These are phyloP conservation scores for Rhizoclosmatium sp. DNA, from an alignment of 192 early-diverging fungal species.

Conservation along the genomic window DNA sequence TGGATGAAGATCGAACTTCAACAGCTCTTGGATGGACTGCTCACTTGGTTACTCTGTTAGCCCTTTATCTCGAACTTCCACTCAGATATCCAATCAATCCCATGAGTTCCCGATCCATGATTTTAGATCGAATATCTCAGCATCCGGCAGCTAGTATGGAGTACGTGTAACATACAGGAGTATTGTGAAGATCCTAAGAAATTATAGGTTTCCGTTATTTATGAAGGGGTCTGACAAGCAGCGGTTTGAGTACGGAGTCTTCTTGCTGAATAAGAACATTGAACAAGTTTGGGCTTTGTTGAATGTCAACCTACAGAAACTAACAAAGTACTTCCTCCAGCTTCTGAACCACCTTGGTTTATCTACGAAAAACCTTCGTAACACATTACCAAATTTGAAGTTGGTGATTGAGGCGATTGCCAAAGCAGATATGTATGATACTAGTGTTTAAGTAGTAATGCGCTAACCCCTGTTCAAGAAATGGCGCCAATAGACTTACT, in stretches of 20 bases:
- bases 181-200: not conserved
- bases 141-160: constrained; percentile 43
- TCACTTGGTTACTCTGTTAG: constrained; percentile 74
- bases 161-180: constrained; percentile 26
- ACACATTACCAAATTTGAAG: constrained; percentile 77
- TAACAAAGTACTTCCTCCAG: constrained; percentile 43
- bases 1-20: constrained; percentile 65
- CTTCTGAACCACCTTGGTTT: constrained; percentile 73
- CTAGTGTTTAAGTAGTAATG: not conserved
- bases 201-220: constrained; percentile 76
- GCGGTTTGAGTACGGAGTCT: constrained; percentile 85
- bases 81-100: constrained; percentile 77
- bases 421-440: constrained; percentile 24
- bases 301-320: not conserved
- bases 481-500: not conserved
- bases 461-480: not conserved
- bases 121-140: constrained; percentile 55
- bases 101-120: constrained; percentile 77
- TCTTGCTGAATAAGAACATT: constrained; percentile 85
- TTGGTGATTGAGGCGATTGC: constrained; percentile 56
- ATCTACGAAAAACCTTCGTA: constrained; percentile 70
- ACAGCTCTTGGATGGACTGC: constrained; percentile 75
- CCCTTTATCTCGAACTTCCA: constrained; percentile 73
- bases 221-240: constrained; percentile 68
- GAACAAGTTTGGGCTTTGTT: constrained; percentile 62